Conservation (phyloP, 805 yeast species). For the Candida nanaspora region DNA sequence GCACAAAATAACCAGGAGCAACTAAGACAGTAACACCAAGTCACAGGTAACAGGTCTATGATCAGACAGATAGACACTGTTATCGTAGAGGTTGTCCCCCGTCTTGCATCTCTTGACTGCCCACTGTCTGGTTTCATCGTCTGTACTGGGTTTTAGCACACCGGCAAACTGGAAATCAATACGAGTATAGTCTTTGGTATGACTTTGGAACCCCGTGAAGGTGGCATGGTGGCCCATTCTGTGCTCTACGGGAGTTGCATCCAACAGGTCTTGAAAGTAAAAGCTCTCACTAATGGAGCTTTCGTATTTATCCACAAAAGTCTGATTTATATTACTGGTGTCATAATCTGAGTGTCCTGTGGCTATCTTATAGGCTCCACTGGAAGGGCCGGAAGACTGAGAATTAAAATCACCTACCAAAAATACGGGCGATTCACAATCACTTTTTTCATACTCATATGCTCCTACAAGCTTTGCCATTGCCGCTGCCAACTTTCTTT, state of each 20-base stretch:
- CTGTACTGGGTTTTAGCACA: constrained; percentile 1
- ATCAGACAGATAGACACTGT: constrained; percentile 33
- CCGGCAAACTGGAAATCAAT: constrained; percentile 35
- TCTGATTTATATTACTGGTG: constrained; percentile 4
- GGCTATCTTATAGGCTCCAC: constrained; percentile 24
- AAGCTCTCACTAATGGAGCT: constrained; percentile 12
- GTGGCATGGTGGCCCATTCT: constrained; percentile 31
- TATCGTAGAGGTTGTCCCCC: constrained; percentile 29
- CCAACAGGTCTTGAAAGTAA: constrained; percentile 21
- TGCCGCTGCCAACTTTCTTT: constrained; percentile 39
- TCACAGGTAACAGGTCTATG: constrained; percentile 39
- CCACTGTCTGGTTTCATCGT: constrained; percentile 12
- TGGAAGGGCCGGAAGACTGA: constrained; percentile 32
- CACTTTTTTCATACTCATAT: constrained; percentile 25
- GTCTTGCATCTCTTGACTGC: constrained; percentile 22
- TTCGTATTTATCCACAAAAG: constrained; percentile 15
- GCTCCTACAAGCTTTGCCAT: constrained; percentile 31
- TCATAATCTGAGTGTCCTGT: constrained; percentile 15
- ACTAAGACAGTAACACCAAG: too few relatives aligned
- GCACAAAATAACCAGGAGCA: too few relatives aligned
- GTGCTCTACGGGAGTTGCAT: constrained; percentile 14
- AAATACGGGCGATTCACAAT: constrained; percentile 27
- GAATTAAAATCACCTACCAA: constrained; percentile 57
- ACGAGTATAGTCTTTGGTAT: constrained; percentile 16
- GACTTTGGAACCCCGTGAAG: constrained; percentile 31